Evolutionary conservation across 2,329 filamentous ascomycete genomes (phyloP), one percentile per base, ranked within the genome.

Genomic region (Trichoderma semiorbis): DNA sequence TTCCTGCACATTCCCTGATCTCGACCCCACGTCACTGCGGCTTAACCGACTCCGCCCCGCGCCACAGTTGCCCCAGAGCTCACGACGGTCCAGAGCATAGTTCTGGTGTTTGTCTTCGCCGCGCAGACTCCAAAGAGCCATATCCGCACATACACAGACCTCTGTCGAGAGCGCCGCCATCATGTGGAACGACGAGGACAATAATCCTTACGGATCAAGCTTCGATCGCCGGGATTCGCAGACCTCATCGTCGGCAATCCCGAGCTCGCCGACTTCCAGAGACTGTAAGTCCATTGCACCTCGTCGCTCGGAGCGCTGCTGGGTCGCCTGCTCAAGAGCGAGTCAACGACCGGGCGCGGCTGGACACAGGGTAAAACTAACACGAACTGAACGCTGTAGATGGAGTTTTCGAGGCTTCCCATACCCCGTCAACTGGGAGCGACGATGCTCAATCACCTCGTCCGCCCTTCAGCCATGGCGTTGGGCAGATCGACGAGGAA

Each of bases 111-210:
- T 53, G 32, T 39, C 50, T 36, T 28, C 60, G 43, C 60, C 60
- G 58, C 68, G 68, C 68, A 64, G n/a, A 16, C 24, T n/a, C 36
- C 26, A 16, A n/a, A 28, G 34, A 6, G 3, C 55, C 30, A 30
- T 63, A 30, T 63, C 12, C 34, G 10, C 68, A 24, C 28, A 57
- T 26, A 64, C 30, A 21, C 12, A 62, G 21, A 32, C n/a, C 21
- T 30, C 18, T n/a, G 14, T 55, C 11, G 67, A 47, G 57, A 28
- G 70, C 50, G 69, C 64, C 60, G 71, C 65, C 78, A 77, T 58
- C 69, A 98, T 98, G 95, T 98, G 95, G 95, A 97, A 98, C 87
- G 95, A 98, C 86, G 95, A 98, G 84, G 80, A 98, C 80, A 98
- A 98, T 84, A 98, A 98, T 81, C 95, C 95, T 6, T 98, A 98